Evolutionary conservation across 768 basidiomycete genomes (phyloP), one percentile per base, ranked within the genome.

Genomic region (Auricularia sp.): DNA sequence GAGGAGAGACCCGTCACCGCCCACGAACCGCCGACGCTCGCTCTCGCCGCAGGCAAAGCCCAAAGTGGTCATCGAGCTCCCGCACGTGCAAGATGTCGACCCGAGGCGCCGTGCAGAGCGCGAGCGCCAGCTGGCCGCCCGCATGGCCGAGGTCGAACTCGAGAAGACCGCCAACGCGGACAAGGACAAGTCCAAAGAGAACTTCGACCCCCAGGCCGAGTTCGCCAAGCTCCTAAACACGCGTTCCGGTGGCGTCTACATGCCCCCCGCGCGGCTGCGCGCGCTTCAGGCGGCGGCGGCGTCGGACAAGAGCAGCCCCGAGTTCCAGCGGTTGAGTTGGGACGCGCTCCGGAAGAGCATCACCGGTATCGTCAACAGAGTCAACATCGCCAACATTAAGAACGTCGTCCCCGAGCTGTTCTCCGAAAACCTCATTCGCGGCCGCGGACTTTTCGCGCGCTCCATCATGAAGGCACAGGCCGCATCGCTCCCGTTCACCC

Each of bases 311-410:
- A 79, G 80, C 59, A 89, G 90, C 65, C 70, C 87, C 21, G 95
- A 97, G 76, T 98, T 90, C 75, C 97, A 99, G 75, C 84, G 97
- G 10, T 77, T 99, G 65, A 91, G 93, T 10, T 99, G 97, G 97
- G 97, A 99, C 72, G 97, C 97, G 1, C 78, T 99, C 66, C 87
- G 95, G 72, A 99, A 99, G 77, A 91, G 89, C 61, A 90, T 99
- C 71, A 98, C 97, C 35, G 97, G 97, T 93, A 89, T 98, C 69
- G 96, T 98, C 81, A 99, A 99, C 81, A 90, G 97, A 81, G 92
- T 99, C 78, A 98, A 98, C 74, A 82, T 93, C 21, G 82, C 87
- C 69, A 98, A 98, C 74, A 99, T 99, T 84, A 97, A 98, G 76
- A 84, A 88, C 70, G 84, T 96, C 68, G 84, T 93, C 0, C 92